phyloP scores from a whole-genome alignment of 345 rosid species.

The Noccaea caerulescens region DNA sequence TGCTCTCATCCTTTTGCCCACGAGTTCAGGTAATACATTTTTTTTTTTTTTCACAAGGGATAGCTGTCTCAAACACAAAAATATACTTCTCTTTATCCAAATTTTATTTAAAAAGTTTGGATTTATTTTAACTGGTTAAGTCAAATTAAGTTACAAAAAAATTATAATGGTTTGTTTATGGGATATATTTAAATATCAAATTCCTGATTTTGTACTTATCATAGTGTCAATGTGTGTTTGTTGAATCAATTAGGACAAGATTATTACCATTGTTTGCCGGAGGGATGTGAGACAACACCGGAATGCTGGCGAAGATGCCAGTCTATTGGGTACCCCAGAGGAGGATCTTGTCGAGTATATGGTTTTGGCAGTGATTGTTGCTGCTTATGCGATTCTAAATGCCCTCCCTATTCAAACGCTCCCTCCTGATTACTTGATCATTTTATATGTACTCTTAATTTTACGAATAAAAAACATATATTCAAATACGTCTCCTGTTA shows the following conservation, averaged over 20 bases:
- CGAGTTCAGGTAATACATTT: conserved; percentile 16
- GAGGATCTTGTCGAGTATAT: conserved; percentile 28
- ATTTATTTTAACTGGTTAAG: no score
- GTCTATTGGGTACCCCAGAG: conserved; percentile 18
- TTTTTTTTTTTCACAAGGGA: background rate
- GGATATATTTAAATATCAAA: background rate
- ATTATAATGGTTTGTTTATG: background rate
- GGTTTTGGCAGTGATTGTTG: conserved; percentile 22
- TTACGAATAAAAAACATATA: conserved; percentile 3
- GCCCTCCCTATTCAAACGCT: no score
- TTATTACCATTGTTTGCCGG: conserved; percentile 17
- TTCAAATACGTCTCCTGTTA: background rate
- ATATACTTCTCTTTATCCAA: no score
- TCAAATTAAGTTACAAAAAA: background rate
- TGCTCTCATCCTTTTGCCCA: conserved; percentile 1
- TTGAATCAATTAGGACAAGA: conserved; percentile 19
- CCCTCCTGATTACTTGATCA: no score
- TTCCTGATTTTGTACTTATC: background rate
- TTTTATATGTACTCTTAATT: background rate
- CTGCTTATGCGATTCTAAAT: conserved; percentile 22
- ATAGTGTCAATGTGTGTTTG: conserved; percentile 1
- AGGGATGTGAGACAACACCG: conserved; percentile 9
- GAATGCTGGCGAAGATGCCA: conserved; percentile 10
- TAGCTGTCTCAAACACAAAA: background rate
- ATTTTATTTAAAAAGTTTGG: background rate